Base-by-base conservation (phyloP, 75 land plant species). In the Picea glauca region DNA sequence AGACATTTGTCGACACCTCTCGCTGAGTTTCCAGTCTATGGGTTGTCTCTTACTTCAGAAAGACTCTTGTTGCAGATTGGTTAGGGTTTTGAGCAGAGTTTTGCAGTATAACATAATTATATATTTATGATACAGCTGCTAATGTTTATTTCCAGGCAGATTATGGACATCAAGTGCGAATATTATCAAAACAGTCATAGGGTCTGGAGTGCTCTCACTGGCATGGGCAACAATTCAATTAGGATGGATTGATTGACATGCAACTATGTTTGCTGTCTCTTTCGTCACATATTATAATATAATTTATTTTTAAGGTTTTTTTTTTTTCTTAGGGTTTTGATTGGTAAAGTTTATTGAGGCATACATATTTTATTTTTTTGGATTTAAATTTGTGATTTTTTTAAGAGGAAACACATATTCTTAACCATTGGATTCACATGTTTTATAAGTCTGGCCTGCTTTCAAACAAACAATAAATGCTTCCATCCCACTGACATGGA, bases 241-340 rank as follows among this genome's bases (percentile, higher is more conserved):
- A 26, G 95, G 95, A 56, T 93, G 95, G 95, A 72, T 93, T 35
- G 95, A 89, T 20, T 92, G 94, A 3, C 92, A 90, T 17, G 76
- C 83, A 2, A 88, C 81, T 17, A 79, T 90, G 80, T 13, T 92
- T 64, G 35, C 81, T 60, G 90, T 92, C 78, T 78, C 94, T 38
- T 77, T 83, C 23, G 81, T 92, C 2, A 92, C 82, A 43, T 92
- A 85, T 40, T 90, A 78, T 77, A 87, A 26, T 26, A 26, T 26
- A 26, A 26, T 26, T 26, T 26, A 26, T 26, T 26, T 26, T 26
- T 26, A 26, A 26, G 26, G 26, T 26, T 26, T 0, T 26, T 26
- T 26, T 26, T 26, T 26, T 26, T 26, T 26, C 26, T 26, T 26
- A 26, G 26, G 26, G 26, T 26, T 26, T 26, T 26, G 26, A 26